Percentiles rank a stretch among this genome's conserved stretches.
Evolutionary conservation across 2,329 filamentous ascomycete species (phyloP).

Genomic region (Magnaporthiopsis poae): DNA sequence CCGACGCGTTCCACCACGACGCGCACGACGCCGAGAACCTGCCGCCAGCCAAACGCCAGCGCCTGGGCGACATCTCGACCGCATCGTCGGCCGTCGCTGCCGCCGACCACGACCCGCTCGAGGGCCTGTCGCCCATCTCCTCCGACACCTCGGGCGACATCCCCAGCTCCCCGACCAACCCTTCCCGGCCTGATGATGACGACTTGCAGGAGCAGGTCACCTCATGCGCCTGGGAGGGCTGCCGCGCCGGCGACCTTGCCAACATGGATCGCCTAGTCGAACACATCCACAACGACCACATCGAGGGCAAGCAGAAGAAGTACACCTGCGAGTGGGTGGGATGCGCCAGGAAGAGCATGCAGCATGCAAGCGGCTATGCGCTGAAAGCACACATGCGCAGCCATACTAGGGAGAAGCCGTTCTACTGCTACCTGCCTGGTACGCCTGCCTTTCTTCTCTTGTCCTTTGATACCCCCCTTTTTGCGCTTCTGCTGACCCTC

Average conservation of each 20-base stretch:
- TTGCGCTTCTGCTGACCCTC: constrained; percentile 10
- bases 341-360: constrained; percentile 76
- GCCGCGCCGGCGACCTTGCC: constrained; percentile 57
- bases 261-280: constrained; percentile 76
- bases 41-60: constrained; percentile 37
- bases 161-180: constrained; percentile 50
- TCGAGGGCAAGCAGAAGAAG: constrained; percentile 85
- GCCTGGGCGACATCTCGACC: constrained; percentile 31
- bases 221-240: constrained; percentile 68
- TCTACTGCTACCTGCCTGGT: constrained; percentile 93
- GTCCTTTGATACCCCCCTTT: background rate
- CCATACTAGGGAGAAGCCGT: constrained; percentile 95
- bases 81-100: constrained; percentile 36
- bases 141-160: constrained; percentile 84
- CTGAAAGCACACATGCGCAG: constrained; percentile 95
- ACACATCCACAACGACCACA: constrained; percentile 86
- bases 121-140: constrained; percentile 63
- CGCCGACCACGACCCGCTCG: constrained; percentile 37
- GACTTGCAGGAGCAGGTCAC: constrained; percentile 71
- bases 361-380: constrained; percentile 90
- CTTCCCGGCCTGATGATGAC: constrained; percentile 59
- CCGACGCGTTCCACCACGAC: constrained; percentile 38
- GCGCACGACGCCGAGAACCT: constrained; percentile 30
- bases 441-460: constrained; percentile 20
- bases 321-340: constrained; percentile 98